Evolutionary conservation across 106 monocot genomes (phyloP), one percentile per base, ranked within the genome.

Genomic region (Platanthera zijinensis): DNA sequence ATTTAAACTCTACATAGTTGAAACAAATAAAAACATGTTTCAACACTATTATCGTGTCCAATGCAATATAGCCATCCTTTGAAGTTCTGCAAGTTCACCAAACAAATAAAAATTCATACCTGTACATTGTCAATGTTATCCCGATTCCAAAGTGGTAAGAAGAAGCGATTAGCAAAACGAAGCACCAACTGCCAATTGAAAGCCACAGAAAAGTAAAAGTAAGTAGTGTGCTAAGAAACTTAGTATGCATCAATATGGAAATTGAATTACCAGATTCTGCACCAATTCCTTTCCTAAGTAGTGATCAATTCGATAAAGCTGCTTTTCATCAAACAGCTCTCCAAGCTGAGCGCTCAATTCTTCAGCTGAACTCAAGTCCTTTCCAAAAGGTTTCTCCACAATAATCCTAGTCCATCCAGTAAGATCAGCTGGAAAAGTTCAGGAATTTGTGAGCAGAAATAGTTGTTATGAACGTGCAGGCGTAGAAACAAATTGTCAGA

Each of bases 331-430:
- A 85, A 97, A 97, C 25, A 97, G 82, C 82, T 91, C 86, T 17
- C 94, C 97, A 54, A 97, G 89, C 76, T 97, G 91, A 18, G 87
- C 19, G 81, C 97, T 97, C 28, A 97, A 83, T 79, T 89, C 91
- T 78, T 97, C 97, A 56, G 97, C 81, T 86, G 97, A 94, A 51
- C 62, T 52, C 76, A 97, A 80, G 63, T 97, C 97, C 75, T 91
- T 97, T 63, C 97, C 97, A 85, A 97, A 97, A 57, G 97, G 97
- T 75, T 97, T 97, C 81, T 97, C 97, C 74, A 97, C 89, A 76
- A 97, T 89, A 77, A 97, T 78, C 39, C 97, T 87, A 50, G 97
- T 88, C 97, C 97, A 97, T 6, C 97, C 97, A 82, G 84, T 83
- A 83, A 86, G 85, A 86, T 87, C 77, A 82, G 84, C 90, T 93